A percentile compares a stretch with the other conserved stretches of the same genome.
phyloP scores from a whole-genome alignment of 352 stramenopile species.

The Phytophthora rubi region DNA sequence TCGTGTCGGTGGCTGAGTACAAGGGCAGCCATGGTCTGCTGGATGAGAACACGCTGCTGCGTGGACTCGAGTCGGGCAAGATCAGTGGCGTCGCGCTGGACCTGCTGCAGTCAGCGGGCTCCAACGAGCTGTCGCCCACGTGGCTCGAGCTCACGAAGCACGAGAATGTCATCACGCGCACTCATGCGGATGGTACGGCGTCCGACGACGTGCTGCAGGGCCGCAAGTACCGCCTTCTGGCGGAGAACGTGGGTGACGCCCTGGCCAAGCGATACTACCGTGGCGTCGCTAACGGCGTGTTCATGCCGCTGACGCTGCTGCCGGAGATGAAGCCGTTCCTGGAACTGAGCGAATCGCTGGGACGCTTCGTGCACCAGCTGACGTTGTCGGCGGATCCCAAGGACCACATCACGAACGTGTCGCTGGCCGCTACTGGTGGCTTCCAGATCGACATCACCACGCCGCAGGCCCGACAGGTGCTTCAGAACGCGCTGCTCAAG shows the following conservation, averaged over 20 bases:
- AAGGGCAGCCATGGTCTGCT: slow-evolving; percentile 80
- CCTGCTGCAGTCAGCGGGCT: slow-evolving; percentile 49
- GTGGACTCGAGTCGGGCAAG: slow-evolving; percentile 71
- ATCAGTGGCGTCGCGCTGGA: slow-evolving; percentile 89
- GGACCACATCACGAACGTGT: slow-evolving; percentile 70
- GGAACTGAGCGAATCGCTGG: slow-evolving; percentile 70
- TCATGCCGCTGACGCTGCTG: slow-evolving; percentile 79
- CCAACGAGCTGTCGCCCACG: slow-evolving; percentile 38
- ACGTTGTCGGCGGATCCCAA: slow-evolving; percentile 67
- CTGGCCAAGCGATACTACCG: slow-evolving; percentile 74
- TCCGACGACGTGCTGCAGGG: slow-evolving; percentile 79
- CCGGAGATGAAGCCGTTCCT: slow-evolving; percentile 88
- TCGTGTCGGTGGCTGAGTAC: slow-evolving; percentile 87
- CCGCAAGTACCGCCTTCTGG: slow-evolving; percentile 77
- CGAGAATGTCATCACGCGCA: slow-evolving; percentile 86
- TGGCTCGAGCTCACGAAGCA: slow-evolving; percentile 86
- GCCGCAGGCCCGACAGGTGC: slow-evolving; percentile 68
- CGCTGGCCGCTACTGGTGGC: slow-evolving; percentile 65
- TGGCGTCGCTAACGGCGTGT: slow-evolving; percentile 84
- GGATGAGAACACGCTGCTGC: slow-evolving; percentile 76
- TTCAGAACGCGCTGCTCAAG: slow-evolving; percentile 81
- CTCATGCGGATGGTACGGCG: slow-evolving; percentile 89
- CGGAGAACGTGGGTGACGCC: slow-evolving; percentile 81
- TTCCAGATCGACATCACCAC: slow-evolving; percentile 81
- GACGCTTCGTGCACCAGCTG: slow-evolving; percentile 74